Percentiles rank a stretch among this genome's conserved stretches.
Conservation (phyloP, 306 rosid genomes). For the Quercus aquifolioides region DNA sequence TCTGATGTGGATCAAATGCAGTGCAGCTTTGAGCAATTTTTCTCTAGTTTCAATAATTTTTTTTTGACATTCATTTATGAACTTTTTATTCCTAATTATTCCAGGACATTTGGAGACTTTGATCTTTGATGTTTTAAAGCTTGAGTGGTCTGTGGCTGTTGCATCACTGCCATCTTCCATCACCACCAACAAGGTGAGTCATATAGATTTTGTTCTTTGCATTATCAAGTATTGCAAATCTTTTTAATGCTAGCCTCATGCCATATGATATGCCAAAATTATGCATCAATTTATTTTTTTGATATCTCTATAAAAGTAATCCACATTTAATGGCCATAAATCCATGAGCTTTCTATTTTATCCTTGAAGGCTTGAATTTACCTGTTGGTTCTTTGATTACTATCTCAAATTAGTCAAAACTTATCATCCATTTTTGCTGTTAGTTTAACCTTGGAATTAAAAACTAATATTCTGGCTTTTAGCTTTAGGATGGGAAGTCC, state of each 20-base stretch:
- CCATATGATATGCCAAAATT: background rate
- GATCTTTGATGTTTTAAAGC: conserved; percentile 70
- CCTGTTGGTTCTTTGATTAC: background rate
- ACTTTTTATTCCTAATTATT: conserved; percentile 4
- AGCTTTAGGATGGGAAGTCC: background rate
- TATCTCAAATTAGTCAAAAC: background rate
- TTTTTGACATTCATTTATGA: background rate
- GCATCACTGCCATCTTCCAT: conserved; percentile 71
- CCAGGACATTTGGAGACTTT: conserved; percentile 86
- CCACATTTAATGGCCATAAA: background rate
- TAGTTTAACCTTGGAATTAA: background rate
- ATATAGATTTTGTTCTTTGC: conserved; percentile 8
- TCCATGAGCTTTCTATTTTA: background rate
- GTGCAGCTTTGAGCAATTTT: background rate
- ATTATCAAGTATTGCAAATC: background rate
- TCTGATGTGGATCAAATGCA: background rate
- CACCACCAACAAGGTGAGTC: conserved; percentile 57
- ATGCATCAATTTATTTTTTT: background rate
- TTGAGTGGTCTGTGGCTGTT: conserved; percentile 73
- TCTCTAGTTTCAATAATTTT: background rate
- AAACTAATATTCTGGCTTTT: background rate
- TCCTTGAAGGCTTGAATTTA: background rate
- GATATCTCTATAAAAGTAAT: background rate
- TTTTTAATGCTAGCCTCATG: background rate
- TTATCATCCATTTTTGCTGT: background rate